Percentiles rank a stretch among this genome's conserved stretches.
Conservation (phyloP, 2,329 filamentous ascomycete species). For the Pseudogymnoascus sp. region DNA sequence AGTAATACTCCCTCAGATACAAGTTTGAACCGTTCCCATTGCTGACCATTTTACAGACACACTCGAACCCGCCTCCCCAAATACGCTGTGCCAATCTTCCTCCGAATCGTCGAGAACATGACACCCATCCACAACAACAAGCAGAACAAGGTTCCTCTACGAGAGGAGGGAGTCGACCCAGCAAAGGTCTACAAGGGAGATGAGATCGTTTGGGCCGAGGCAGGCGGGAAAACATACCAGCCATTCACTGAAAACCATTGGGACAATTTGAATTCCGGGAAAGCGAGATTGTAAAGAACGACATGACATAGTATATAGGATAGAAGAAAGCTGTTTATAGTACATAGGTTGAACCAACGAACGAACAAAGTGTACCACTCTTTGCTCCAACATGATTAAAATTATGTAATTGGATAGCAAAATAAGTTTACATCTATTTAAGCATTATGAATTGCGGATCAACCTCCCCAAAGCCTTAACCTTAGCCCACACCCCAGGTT, state of each 20-base stretch:
- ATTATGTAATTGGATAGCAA: conserved; percentile 4
- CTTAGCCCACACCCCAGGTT: conserved; percentile 29
- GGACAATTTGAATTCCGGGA: conserved; percentile 42
- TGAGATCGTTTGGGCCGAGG: conserved; percentile 49
- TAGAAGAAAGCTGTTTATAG: not conserved
- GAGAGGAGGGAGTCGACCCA: conserved; percentile 60
- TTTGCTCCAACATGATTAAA: not conserved
- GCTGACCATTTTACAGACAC: conserved; percentile 33
- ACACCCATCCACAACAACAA: conserved; percentile 70
- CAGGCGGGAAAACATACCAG: conserved; percentile 51
- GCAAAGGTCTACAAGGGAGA: conserved; percentile 37
- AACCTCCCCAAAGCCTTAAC: conserved; percentile 27
- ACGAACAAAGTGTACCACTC: not conserved
- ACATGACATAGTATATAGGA: not conserved
- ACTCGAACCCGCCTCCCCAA: conserved; percentile 55
- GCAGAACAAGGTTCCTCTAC: conserved; percentile 67
- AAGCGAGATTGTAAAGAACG: conserved; percentile 36
- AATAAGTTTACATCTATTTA: conserved; percentile 7
- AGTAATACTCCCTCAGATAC: conserved; percentile 27
- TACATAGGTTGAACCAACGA: not conserved
- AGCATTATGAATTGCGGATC: conserved; percentile 24
- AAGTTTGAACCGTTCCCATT: no score
- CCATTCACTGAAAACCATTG: conserved; percentile 54
- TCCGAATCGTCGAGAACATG: conserved; percentile 53
- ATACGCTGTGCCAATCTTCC: conserved; percentile 71